Conservation (phyloP, 169 alveolate genomes). For the Cyclospora cayetanensis region DNA sequence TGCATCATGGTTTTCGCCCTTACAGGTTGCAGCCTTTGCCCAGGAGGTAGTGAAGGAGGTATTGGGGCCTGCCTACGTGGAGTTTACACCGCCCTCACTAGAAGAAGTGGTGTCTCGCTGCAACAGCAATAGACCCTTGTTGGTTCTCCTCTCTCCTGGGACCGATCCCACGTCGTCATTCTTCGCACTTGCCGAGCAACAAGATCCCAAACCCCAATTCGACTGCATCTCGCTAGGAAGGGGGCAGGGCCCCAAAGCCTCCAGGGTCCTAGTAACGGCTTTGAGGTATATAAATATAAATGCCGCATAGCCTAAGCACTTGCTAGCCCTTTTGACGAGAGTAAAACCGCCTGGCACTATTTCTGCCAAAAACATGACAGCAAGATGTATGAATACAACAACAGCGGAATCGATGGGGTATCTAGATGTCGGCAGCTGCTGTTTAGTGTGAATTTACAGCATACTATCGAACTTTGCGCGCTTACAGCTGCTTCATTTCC, state of each 20-base stretch:
- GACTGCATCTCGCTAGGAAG: conserved; percentile 95
- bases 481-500: too few species aligned
- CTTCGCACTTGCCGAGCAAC: conserved; percentile 89
- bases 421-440: too few species aligned
- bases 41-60: conserved; percentile 86
- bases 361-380: too few species aligned
- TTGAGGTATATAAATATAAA: neutral
- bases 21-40: conserved; percentile 30
- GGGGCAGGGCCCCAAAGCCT: conserved; percentile 95
- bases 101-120: conserved; percentile 88
- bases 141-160: conserved; percentile 95
- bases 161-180: conserved; percentile 95
- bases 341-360: too few species aligned
- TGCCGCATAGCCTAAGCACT: conserved; percentile 12
- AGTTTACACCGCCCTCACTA: conserved; percentile 86
- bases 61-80: conserved; percentile 86
- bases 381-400: too few species aligned
- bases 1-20: too few species aligned
- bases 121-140: conserved; percentile 93
- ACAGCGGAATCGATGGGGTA: too few species aligned
- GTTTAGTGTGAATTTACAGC: too few species aligned
- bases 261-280: conserved; percentile 80
- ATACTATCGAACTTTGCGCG: too few species aligned
- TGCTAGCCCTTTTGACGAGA: too few species aligned
- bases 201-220: conserved; percentile 86